These are phyloP conservation scores for Lactuca saligna DNA, from an alignment of 129 eudicot genomes.

Conservation along the genomic window DNA sequence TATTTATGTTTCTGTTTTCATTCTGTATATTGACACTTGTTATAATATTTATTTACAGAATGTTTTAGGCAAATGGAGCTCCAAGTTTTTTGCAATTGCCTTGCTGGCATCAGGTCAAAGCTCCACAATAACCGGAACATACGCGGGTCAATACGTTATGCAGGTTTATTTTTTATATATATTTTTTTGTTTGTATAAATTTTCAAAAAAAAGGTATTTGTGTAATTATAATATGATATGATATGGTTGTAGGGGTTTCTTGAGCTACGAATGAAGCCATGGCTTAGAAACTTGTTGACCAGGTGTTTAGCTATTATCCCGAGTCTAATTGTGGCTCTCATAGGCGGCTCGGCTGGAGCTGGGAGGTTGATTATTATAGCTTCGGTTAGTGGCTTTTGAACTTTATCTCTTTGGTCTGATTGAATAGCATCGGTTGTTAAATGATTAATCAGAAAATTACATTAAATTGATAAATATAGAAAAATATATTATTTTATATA, in stretches of 20 bases:
- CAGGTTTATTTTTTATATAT: constrained; percentile 48
- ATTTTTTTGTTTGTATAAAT: background rate
- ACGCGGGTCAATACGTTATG: constrained; percentile 99
- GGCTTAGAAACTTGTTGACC: constrained; percentile 83
- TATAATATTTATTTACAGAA: constrained; percentile 40
- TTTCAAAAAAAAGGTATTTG: background rate
- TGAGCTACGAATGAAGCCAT: constrained; percentile 85
- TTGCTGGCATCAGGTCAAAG: constrained; percentile 99
- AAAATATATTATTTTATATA: too few species aligned
- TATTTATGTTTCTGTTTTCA: background rate
- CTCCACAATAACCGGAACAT: constrained; percentile 97
- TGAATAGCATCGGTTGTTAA: too few species aligned
- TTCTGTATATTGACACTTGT: constrained; percentile 1
- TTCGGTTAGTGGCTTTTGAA: constrained; percentile 49
- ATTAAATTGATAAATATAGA: too few species aligned
- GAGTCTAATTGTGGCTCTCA: constrained; percentile 83
- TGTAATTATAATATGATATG: too few species aligned
- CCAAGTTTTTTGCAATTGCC: constrained; percentile 94
- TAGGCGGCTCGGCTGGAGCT: constrained; percentile 97
- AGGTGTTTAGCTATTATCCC: constrained; percentile 92
- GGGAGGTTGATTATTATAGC: constrained; percentile 89
- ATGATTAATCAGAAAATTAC: too few species aligned
- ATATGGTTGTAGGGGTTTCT: constrained; percentile 72
- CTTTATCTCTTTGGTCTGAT: too few species aligned
- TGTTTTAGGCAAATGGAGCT: constrained; percentile 93